Evolutionary conservation across 805 yeast species (phyloP), one percentile per base, ranked within the genome.

Genomic region (Kodamaea neixiangensis): DNA sequence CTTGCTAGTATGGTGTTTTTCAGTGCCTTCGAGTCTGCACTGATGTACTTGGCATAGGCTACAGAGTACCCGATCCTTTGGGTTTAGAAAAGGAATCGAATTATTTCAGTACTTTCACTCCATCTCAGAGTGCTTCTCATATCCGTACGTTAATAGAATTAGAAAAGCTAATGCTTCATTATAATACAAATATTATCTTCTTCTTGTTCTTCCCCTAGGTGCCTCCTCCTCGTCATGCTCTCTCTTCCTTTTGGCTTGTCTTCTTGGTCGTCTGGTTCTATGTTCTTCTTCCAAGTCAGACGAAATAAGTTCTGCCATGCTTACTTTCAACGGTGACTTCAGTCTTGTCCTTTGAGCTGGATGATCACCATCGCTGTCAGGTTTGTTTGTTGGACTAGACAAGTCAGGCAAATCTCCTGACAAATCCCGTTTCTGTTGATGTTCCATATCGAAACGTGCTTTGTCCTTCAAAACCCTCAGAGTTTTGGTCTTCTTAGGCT

Each of bases 1-100:
- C 59, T 86, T 49, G 86, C 85, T 11, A 89, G 89, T 53, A 79
- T 86, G 79, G 83, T 85, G 6, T 87, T 89, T 63, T 89, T 89
- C 66, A 78, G 89, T 33, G 68, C 80, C 13, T 89, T 80, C 67
- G 96, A 89, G 65, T 78, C 76, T 55, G 66, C 85, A 48, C 83
- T 87, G 89, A 72, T 73, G 44, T 75, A 80, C 55, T 64, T 84
- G 44, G 72, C 73, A 11, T 80, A 54, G 19, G 7, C 7, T 22
- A 22, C n/a, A n/a, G n/a, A n/a, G n/a, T n/a, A n/a, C n/a, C n/a
- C n/a, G n/a, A n/a, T n/a, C n/a, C n/a, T n/a, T n/a, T 22, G 9
- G 29, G 29, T 22, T 22, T 5, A 22, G 29, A 6, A 22, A 22
- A 22, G 29, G 29, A n/a, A n/a, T n/a, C n/a, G n/a, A n/a, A n/a